Conservation (phyloP, 2,329 filamentous ascomycete genomes). For the Venturia oleaginea region DNA sequence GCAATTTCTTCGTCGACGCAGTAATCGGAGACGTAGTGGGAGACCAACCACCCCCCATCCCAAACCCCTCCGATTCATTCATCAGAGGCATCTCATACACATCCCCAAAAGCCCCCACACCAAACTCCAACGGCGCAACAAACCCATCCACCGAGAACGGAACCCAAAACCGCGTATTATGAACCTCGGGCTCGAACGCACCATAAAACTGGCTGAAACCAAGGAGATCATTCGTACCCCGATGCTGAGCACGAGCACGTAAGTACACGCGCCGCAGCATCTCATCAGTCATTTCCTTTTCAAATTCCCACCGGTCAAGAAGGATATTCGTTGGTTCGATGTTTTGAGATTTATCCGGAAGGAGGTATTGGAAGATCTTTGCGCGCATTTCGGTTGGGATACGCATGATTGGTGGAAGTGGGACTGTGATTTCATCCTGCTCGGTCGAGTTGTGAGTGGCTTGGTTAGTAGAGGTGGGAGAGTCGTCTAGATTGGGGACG, state of each 20-base stretch:
- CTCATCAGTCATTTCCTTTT: not conserved
- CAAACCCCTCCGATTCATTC: not conserved
- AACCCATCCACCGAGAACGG: not conserved
- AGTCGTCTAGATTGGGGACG: not conserved
- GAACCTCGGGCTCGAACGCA: not conserved
- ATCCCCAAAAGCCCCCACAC: not conserved
- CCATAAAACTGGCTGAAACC: not conserved
- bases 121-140: not conserved
- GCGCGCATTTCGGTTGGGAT: conserved; percentile 1
- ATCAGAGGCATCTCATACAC: not conserved
- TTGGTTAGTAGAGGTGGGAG: not conserved
- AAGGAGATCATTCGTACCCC: not conserved
- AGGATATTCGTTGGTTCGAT: conserved; percentile 1
- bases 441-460: not conserved
- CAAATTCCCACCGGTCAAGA: not conserved
- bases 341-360: not conserved
- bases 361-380: conserved; percentile 8
- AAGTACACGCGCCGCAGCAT: not conserved
- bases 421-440: not conserved
- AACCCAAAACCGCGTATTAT: not conserved
- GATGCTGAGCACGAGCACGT: not conserved
- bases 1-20: not conserved
- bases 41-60: not conserved
- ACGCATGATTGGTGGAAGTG: not conserved
- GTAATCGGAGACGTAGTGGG: not conserved